Evolutionary conservation across 2,329 filamentous ascomycete genomes (phyloP).

Genomic region (Pochonia chlamydosporia): DNA sequence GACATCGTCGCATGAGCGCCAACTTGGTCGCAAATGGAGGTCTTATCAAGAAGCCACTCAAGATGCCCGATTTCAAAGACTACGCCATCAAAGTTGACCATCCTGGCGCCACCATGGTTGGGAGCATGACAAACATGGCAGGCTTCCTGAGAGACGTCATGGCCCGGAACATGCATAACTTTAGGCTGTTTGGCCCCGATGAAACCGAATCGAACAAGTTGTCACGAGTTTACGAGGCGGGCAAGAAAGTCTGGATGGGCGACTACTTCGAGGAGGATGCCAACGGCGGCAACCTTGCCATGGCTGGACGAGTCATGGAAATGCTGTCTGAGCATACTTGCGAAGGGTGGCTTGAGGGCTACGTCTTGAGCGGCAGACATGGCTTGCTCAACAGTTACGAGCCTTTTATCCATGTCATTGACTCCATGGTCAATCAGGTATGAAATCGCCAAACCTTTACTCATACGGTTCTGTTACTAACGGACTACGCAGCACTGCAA

Average conservation of each 20-base stretch:
- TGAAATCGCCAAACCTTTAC: constrained; percentile 6
- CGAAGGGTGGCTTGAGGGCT: constrained; percentile 77
- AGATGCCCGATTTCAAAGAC: constrained; percentile 63
- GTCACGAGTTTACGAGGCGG: constrained; percentile 61
- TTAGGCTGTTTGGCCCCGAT: constrained; percentile 73
- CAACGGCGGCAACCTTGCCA: constrained; percentile 67
- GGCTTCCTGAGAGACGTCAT: constrained; percentile 63
- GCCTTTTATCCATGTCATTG: constrained; percentile 76
- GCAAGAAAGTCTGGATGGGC: constrained; percentile 76
- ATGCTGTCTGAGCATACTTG: constrained; percentile 78
- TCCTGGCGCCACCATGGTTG: constrained; percentile 48
- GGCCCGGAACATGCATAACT: constrained; percentile 56
- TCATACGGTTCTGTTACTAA: constrained; percentile 8
- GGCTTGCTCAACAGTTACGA: constrained; percentile 77
- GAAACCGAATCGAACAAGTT: constrained; percentile 82
- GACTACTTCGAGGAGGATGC: constrained; percentile 72
- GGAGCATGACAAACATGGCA: constrained; percentile 67
- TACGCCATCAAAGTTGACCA: constrained; percentile 60
- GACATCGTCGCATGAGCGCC: constrained; percentile 66
- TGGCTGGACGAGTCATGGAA: constrained; percentile 70
- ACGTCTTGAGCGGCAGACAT: constrained; percentile 68
- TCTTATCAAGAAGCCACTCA: constrained; percentile 57
- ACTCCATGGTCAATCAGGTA: constrained; percentile 76
- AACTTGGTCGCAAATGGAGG: constrained; percentile 74
- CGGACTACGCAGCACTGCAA: constrained; percentile 58